These are phyloP conservation scores for Arabidopsis lyrata DNA, from an alignment of 441 rosid genomes.

Conservation along the genomic window DNA sequence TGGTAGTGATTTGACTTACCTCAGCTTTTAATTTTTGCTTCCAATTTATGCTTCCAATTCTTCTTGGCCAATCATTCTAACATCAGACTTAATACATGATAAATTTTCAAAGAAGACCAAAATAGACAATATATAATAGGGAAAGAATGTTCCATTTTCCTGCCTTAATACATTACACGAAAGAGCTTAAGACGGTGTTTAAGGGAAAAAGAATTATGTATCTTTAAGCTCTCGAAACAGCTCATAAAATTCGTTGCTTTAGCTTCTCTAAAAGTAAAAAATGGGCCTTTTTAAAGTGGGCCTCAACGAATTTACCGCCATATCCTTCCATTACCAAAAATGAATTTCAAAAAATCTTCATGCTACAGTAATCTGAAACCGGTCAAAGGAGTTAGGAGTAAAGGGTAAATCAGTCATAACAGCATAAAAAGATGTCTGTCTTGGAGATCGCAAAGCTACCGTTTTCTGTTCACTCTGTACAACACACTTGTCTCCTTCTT, in stretches of 20 bases:
- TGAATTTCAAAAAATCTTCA: not conserved
- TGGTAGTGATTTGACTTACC: conserved; percentile 2
- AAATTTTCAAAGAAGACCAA: too few species aligned
- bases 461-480: conserved; percentile 45
- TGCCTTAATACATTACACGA: not conserved
- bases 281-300: conserved; percentile 30
- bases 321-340: conserved; percentile 7
- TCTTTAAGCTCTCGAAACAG: conserved; percentile 5
- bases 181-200: conserved; percentile 8
- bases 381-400: not conserved
- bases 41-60: too few species aligned
- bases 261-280: conserved; percentile 33
- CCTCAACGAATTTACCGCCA: conserved; percentile 19
- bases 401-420: conserved; percentile 39
- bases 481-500: conserved; percentile 43
- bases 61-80: not conserved
- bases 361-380: not conserved
- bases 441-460: conserved; percentile 42
- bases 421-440: conserved; percentile 23
- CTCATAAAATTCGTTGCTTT: conserved; percentile 39
- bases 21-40: not conserved
- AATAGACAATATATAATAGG: conserved; percentile 11
- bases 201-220: conserved; percentile 17
- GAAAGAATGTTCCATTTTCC: conserved; percentile 30
- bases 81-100: not conserved